Evolutionary conservation across 371 early-diverging fungal genomes (phyloP), one percentile per base, ranked within the genome.

Genomic region (Syncephalastrum racemosum): DNA sequence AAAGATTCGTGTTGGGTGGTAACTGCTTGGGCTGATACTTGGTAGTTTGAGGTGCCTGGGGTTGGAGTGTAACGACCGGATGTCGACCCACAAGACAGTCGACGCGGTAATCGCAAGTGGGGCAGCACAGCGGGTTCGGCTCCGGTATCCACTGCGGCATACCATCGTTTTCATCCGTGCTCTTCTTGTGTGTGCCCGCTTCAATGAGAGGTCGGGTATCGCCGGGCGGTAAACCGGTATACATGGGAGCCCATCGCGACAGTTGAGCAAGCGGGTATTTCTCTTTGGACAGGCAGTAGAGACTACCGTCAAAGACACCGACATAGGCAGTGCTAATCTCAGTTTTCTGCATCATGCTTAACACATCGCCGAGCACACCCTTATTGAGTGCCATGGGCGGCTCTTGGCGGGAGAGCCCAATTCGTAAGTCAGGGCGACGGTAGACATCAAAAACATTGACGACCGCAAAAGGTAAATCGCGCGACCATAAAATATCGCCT

Each of bases 241-340:
- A 63, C 60, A 67, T 73, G 53, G 59, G 74, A 23, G 70, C 73
- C 65, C 67, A 75, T 39, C 58, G 65, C 42, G 74, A 73, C 48
- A 67, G 69, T 52, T 79, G 80, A 10, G 81, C 71, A 13, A 82
- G 59, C 6, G 89, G 86, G 39, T 83, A 87, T 31, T 79, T 75
- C 13, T 83, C 75, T 18, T 62, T 64, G 0, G 85, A 84, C 6
- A 88, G 64, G 2, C 83, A 80, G 55, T 79, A 88, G 2, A 85
- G 66, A 41, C 77, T 82, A 24, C 79, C 85, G 39, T 81, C 68
- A 23, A 83, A 66, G 3, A 67, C 62, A 22, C 87, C 85, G 4
- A 90, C 73, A 54, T 86, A 87, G 2, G 72, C 74, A 8, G 66
- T 67, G 15, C 44, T 59, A 12, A 31, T 12, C 0, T 31, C 36